A percentile compares a stretch with the other conserved stretches of the same genome.
These are phyloP conservation scores for Mortierella sp. DNA, from an alignment of 371 early-diverging fungal genomes.

Conservation along the genomic window DNA sequence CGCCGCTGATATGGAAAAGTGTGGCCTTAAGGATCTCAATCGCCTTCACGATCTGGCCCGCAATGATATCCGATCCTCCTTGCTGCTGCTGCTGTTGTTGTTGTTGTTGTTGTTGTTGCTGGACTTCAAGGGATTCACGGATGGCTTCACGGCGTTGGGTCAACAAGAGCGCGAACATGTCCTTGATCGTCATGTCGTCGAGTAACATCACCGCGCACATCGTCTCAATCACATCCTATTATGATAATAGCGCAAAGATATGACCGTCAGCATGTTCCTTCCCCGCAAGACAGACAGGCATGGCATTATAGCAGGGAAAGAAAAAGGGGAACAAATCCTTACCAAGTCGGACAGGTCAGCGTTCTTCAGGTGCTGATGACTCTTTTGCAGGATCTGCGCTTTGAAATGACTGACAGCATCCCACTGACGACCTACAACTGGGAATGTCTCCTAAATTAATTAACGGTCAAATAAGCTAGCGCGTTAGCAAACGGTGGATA, in stretches of 20 bases:
- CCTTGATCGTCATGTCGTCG: constrained; percentile 63
- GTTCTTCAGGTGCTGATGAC: constrained; percentile 64
- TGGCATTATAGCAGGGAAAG: background rate
- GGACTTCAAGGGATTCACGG: constrained; percentile 44
- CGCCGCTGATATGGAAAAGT: constrained; percentile 57
- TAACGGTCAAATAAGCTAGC: background rate
- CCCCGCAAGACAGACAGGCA: background rate
- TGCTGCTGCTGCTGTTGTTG: constrained; percentile 10
- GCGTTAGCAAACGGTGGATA: background rate
- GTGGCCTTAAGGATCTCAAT: constrained; percentile 62
- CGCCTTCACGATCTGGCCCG: constrained; percentile 38
- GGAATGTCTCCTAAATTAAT: constrained; percentile 72
- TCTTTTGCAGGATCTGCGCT: constrained; percentile 78
- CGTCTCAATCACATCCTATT: constrained; percentile 65
- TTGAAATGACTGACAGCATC: constrained; percentile 84
- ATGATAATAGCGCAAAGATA: background rate
- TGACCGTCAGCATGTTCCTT: background rate
- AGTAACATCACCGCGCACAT: constrained; percentile 74
- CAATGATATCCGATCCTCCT: constrained; percentile 22
- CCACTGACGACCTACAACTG: constrained; percentile 90
- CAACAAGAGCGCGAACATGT: constrained; percentile 59
- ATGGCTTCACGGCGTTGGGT: constrained; percentile 61
- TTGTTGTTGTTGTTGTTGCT: constrained; percentile 3
- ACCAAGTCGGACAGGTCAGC: constrained; percentile 68
- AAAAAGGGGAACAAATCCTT: background rate